Evolutionary conservation across 225 moss, liverwort and hornwort genomes (phyloP), one percentile per base, ranked within the genome.

Genomic region (Ulota crispa): DNA sequence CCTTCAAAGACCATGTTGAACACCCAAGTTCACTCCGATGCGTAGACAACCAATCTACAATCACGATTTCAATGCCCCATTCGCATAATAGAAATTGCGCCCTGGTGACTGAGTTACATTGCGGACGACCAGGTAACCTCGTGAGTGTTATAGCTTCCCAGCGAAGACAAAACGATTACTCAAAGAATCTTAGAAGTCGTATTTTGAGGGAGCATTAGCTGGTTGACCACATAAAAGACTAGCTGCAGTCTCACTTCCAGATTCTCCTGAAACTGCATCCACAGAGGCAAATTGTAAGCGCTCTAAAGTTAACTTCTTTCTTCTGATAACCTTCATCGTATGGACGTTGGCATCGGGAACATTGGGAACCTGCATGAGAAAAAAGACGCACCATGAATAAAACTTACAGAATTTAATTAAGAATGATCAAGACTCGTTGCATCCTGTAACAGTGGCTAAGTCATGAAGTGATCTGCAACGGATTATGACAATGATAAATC

Each of bases 171-270:
- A 75, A 75, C n/a, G 39, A 57, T 50, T 70, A 75, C 50, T 75
- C 54, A 27, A 71, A 54, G 68, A 83, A 78, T 56, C 81, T 88
- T 74, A 98, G 63, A 98, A 98, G 80, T 95, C 94, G 70, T 92
- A 89, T 54, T 73, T 80, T 34, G 94, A 92, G 54, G 94, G 68
- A 45, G 95, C 91, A 70, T 88, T 87, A 39, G 92, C 89, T 47
- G 94, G 98, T 81, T 90, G 89, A 50, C 93, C 94, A 81, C 98
- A 98, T 6, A 98, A 72, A 82, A 90, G 86, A 83, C 88, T 88
- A 61, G 93, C 88, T 43, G 87, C 83, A 83, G 88, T 91, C 28
- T 81, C 88, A 84, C 80, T 88, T 81, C 86, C 86, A 50, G 89
- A 91, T 68, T 88, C 87, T 37, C 90, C 92, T 27, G 91, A 90